Evolutionary conservation across 805 yeast species (phyloP).

Genomic region (Tetrapisispora fleetii): DNA sequence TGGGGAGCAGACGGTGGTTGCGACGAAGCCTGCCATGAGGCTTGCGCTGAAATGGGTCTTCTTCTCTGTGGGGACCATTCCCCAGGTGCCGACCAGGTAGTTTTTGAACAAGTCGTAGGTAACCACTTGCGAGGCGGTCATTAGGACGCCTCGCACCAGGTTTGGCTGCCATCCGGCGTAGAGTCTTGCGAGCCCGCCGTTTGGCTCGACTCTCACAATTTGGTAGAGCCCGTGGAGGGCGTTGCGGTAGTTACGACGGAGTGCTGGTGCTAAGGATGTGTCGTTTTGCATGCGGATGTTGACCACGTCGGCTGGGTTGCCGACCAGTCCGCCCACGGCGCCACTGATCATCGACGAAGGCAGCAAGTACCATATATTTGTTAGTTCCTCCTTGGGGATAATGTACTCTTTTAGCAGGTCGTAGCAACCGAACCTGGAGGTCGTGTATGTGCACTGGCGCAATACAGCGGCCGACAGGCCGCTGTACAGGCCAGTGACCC

Average conservation of each 20-base stretch:
- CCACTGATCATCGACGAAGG: conserved; percentile 84
- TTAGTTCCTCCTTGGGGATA: conserved; percentile 34
- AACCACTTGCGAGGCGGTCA: conserved; percentile 89
- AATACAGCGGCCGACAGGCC: conserved; percentile 75
- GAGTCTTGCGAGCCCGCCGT: conserved; percentile 51
- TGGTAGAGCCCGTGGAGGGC: conserved; percentile 67
- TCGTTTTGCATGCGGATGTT: conserved; percentile 90
- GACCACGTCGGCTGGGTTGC: conserved; percentile 82
- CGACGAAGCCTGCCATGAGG: conserved; percentile 73
- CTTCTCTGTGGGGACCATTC: conserved; percentile 49
- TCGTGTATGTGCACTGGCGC: conserved; percentile 82
- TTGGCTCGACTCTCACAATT: conserved; percentile 33
- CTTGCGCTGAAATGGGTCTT: conserved; percentile 74
- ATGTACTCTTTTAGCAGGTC: conserved; percentile 59
- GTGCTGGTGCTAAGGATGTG: conserved; percentile 50
- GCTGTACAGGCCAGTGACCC: conserved; percentile 59
- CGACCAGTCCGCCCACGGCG: conserved; percentile 73
- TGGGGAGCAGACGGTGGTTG: conserved; percentile 87
- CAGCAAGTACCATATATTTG: conserved; percentile 49
- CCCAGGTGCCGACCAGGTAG: conserved; percentile 40
- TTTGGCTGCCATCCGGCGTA: conserved; percentile 74
- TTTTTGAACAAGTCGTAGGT: conserved; percentile 71
- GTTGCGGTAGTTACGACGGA: conserved; percentile 64
- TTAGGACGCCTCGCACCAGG: conserved; percentile 66
- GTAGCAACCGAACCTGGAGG: conserved; percentile 80